These are phyloP conservation scores for Trichophyton simii DNA, from an alignment of 2,329 filamentous ascomycete species.

Conservation along the genomic window DNA sequence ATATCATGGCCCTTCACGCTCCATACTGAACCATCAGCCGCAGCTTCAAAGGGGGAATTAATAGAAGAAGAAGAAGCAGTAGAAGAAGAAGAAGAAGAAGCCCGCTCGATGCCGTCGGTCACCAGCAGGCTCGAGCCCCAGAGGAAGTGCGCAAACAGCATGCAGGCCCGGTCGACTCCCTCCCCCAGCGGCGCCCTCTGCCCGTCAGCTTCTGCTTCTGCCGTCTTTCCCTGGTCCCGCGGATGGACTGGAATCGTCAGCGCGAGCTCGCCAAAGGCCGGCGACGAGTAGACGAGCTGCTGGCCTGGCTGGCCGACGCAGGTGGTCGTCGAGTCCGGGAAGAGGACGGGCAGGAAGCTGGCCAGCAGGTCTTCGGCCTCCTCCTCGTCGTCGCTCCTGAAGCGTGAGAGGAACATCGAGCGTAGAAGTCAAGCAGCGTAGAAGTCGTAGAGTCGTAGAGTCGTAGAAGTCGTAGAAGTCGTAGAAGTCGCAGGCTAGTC, in stretches of 20 bases:
- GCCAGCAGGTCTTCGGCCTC: constrained; percentile 42
- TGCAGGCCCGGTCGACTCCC: constrained; percentile 18
- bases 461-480: no score
- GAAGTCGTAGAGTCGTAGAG: background rate
- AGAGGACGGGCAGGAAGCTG: constrained; percentile 41
- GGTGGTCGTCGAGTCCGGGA: constrained; percentile 44
- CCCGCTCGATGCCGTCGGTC: constrained; percentile 28
- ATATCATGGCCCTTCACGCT: constrained; percentile 39
- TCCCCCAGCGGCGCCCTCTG: constrained; percentile 13
- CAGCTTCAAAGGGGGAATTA: background rate
- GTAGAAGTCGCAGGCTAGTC: background rate
- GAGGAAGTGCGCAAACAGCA: constrained; percentile 47
- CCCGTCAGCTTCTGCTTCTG: background rate
- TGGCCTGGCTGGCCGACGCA: constrained; percentile 43
- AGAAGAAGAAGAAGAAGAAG: background rate
- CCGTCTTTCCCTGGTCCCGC: constrained; percentile 19
- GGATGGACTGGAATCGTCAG: constrained; percentile 34
- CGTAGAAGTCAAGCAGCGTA: no score
- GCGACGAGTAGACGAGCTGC: constrained; percentile 38
- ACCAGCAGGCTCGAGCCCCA: constrained; percentile 43
- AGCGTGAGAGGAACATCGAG: background rate
- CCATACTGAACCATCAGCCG: constrained; percentile 21
- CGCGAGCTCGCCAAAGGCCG: constrained; percentile 28
- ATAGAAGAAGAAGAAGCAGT: no score
- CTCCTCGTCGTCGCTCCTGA: constrained; percentile 15